Evolutionary conservation across 768 basidiomycete genomes (phyloP).

Genomic region (Cyclocybe cylindracea): DNA sequence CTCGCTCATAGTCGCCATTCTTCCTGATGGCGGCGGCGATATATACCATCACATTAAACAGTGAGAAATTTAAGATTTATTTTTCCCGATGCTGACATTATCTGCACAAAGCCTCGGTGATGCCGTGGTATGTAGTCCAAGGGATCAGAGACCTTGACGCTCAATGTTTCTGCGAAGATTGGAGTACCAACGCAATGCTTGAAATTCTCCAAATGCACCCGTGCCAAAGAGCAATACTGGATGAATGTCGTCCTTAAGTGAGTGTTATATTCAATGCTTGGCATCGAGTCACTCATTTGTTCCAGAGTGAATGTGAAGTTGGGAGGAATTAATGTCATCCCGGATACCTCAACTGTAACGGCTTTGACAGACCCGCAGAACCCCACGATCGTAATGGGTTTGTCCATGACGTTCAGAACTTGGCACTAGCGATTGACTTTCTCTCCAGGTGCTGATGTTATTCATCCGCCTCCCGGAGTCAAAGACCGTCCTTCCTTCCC

Average conservation of each 20-base stretch:
- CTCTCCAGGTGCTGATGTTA: constrained; percentile 68
- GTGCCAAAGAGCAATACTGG: constrained; percentile 74
- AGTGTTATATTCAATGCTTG: constrained; percentile 16
- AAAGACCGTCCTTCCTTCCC: constrained; percentile 77
- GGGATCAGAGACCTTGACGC: background rate
- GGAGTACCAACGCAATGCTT: constrained; percentile 84
- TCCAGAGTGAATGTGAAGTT: constrained; percentile 78
- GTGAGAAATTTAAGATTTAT: constrained; percentile 39
- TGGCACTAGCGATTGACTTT: background rate
- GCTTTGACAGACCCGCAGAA: constrained; percentile 63
- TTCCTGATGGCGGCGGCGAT: constrained; percentile 74
- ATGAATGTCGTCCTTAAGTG: constrained; percentile 81
- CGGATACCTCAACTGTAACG: constrained; percentile 57
- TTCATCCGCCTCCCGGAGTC: constrained; percentile 77
- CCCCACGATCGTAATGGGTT: constrained; percentile 79
- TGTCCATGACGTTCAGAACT: constrained; percentile 9
- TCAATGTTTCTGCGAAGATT: constrained; percentile 37
- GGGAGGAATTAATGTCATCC: constrained; percentile 78
- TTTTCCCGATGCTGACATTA: background rate
- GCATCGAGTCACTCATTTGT: background rate
- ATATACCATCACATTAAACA: constrained; percentile 76
- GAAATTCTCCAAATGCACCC: constrained; percentile 57
- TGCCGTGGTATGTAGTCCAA: constrained; percentile 21
- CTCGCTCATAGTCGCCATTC: constrained; percentile 59
- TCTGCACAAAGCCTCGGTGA: constrained; percentile 62